These are phyloP conservation scores for Eutrema salsugineum DNA, from an alignment of 441 rosid genomes.

Conservation along the genomic window DNA sequence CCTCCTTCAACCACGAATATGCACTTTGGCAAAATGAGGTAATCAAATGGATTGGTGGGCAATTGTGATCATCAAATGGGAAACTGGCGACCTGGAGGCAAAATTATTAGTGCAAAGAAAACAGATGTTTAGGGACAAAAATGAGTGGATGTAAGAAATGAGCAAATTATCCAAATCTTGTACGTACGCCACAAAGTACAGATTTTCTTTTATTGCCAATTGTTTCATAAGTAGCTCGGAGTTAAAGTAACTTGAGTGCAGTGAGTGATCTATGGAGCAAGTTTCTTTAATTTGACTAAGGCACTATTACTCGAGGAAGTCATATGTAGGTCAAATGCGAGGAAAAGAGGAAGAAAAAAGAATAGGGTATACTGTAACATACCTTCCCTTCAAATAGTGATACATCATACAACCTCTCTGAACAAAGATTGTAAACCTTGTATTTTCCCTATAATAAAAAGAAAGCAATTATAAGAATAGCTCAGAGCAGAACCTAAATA, in stretches of 20 bases:
- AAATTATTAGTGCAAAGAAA: not conserved
- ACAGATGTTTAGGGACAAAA: not conserved
- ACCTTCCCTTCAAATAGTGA: conserved; percentile 96
- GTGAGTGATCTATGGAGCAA: not conserved
- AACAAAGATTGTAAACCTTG: conserved; percentile 95
- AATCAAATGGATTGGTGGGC: conserved; percentile 91
- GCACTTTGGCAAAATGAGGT: conserved; percentile 91
- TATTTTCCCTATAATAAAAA: conserved; percentile 73
- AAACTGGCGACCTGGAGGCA: conserved; percentile 85
- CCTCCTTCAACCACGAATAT: conserved; percentile 95
- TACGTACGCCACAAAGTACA: not conserved
- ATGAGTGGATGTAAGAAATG: not conserved
- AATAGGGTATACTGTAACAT: conserved; percentile 13
- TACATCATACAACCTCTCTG: conserved; percentile 90
- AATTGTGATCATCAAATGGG: conserved; percentile 98
- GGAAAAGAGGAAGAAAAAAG: not conserved
- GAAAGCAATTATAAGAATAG: conserved; percentile 1
- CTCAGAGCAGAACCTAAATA: not conserved
- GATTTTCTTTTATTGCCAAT: not conserved
- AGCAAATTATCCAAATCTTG: not conserved
- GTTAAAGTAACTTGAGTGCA: not conserved
- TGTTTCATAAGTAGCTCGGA: not conserved
- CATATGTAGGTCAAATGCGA: not conserved
- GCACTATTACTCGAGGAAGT: not conserved
- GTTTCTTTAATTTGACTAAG: not conserved